Conservation (phyloP, 106 monocot species). For the Amphibolis antarctica region DNA sequence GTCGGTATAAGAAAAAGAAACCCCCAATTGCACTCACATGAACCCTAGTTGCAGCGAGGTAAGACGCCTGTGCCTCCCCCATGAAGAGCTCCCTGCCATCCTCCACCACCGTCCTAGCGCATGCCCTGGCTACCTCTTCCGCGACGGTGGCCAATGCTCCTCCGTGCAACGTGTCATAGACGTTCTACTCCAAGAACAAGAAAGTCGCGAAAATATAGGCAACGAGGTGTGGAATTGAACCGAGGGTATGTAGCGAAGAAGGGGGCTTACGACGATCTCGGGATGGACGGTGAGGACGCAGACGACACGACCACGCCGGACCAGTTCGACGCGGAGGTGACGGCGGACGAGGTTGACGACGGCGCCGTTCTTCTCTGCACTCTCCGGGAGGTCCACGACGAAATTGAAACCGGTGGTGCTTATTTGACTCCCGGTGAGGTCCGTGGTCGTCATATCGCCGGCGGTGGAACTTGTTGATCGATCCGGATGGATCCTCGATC, state of each 20-base stretch:
- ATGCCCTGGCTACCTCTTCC: slow-evolving; percentile 49
- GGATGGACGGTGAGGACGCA: slow-evolving; percentile 41
- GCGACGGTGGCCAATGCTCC: slow-evolving; percentile 48
- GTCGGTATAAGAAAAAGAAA: no score
- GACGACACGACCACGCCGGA: slow-evolving; percentile 9
- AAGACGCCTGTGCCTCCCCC: slow-evolving; percentile 48
- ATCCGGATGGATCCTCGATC: no score
- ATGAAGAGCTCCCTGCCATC: slow-evolving; percentile 68
- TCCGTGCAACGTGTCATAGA: slow-evolving; percentile 66
- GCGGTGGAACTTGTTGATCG: no score
- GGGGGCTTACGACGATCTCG: slow-evolving; percentile 23
- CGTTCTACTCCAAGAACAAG: slow-evolving; percentile 21
- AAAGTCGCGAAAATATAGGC: neutral
- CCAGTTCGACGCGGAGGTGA: slow-evolving; percentile 3
- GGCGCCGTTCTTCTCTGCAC: neutral
- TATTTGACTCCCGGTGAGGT: neutral
- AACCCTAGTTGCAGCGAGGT: slow-evolving; percentile 45
- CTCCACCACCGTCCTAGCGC: slow-evolving; percentile 37
- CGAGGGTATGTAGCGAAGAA: neutral
- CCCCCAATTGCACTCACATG: slow-evolving; percentile 27
- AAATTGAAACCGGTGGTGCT: neutral
- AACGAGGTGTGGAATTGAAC: neutral
- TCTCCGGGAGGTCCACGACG: neutral
- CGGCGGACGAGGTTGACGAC: neutral
- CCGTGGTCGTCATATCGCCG: neutral